Base-by-base conservation (phyloP, 2,329 filamentous ascomycete genomes). In the Botrytis sinoallii region DNA sequence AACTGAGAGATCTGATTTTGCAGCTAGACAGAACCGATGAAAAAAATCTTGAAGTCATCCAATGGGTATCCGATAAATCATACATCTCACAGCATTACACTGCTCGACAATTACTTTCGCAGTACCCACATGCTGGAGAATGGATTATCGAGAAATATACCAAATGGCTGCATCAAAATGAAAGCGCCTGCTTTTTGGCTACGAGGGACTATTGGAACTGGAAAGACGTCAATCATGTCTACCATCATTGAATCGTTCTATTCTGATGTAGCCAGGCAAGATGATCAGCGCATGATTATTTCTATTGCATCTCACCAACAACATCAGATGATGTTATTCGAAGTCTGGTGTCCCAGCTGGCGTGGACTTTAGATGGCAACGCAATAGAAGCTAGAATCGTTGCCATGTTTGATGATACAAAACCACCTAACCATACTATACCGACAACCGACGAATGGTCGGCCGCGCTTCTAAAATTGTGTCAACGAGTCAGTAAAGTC, bases 301-400 rank as follows among this genome's bases (percentile, higher is more conserved):
- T 52, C 22, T 67, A 67, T 35, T 67, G 44, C 22, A 67, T 67
- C 22, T 67, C 64, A n/a, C 64, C 64, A 67, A 67, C 44, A 67
- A 67, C 64, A 38, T 52, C 64, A 48, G 25, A 32, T n/a, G 32
- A 67, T 16, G 44, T 67, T 20, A 52, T 67, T 38, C 44, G 44
- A 67, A 67, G 32, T 46, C 44, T 67, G 25, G 64, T 67, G 10
- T 67, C 64, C 44, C 64, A 67, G 64, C 14, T 67, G 16, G 64
- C 64, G 52, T 67, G 64, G 64, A 67, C 32, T 5, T 29, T 38
- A n/a, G 32, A 67, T 32, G 44, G 44, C 3, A 67, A 67, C 7
- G 29, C 44, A 25, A 52, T 67, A 52, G 64, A 52, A 38, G 7
- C 32, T 8, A 67, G 25, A 3, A 52, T 67, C 14, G 25, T 67